Conservation (phyloP, 2,329 filamentous ascomycete species). For the Dothideomycetidae sp. region DNA sequence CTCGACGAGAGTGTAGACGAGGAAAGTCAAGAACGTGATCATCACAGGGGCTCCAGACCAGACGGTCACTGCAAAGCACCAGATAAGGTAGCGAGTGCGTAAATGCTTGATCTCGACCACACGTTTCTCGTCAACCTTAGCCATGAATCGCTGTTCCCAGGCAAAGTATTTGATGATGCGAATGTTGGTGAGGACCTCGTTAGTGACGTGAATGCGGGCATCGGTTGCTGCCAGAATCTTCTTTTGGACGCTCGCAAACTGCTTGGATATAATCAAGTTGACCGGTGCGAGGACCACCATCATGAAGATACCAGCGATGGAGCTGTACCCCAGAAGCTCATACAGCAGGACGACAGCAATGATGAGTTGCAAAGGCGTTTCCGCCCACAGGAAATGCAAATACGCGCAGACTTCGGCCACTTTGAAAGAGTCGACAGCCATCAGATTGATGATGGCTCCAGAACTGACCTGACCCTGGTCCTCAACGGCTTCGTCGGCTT, state of each 20-base stretch:
- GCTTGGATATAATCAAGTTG: slow-evolving; percentile 77
- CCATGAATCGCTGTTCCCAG: slow-evolving; percentile 85
- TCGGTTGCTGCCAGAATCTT: slow-evolving; percentile 86
- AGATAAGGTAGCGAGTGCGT: slow-evolving; percentile 72
- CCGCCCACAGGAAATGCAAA: slow-evolving; percentile 86
- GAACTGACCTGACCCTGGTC: slow-evolving; percentile 64
- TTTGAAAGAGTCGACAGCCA: slow-evolving; percentile 99
- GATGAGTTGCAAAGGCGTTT: slow-evolving; percentile 74
- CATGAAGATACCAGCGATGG: slow-evolving; percentile 80
- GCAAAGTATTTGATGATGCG: slow-evolving; percentile 99
- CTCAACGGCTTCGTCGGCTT: slow-evolving; percentile 24
- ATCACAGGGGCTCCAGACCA: slow-evolving; percentile 94
- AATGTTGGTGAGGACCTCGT: slow-evolving; percentile 94
- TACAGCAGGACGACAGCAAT: slow-evolving; percentile 74
- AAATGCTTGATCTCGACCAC: slow-evolving; percentile 62
- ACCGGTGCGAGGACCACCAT: slow-evolving; percentile 81
- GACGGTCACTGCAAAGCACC: slow-evolving; percentile 80
- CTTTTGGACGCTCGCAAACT: slow-evolving; percentile 77
- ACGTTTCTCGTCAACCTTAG: slow-evolving; percentile 80
- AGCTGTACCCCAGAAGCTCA: slow-evolving; percentile 78
- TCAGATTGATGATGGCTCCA: slow-evolving; percentile 97
- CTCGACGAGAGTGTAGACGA: slow-evolving; percentile 83
- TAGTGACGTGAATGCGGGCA: slow-evolving; percentile 89
- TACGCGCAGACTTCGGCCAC: slow-evolving; percentile 90
- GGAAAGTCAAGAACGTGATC: slow-evolving; percentile 92